Conservation (phyloP, 2,329 filamentous ascomycete species). For the Chrysoporthe austroafricana region DNA sequence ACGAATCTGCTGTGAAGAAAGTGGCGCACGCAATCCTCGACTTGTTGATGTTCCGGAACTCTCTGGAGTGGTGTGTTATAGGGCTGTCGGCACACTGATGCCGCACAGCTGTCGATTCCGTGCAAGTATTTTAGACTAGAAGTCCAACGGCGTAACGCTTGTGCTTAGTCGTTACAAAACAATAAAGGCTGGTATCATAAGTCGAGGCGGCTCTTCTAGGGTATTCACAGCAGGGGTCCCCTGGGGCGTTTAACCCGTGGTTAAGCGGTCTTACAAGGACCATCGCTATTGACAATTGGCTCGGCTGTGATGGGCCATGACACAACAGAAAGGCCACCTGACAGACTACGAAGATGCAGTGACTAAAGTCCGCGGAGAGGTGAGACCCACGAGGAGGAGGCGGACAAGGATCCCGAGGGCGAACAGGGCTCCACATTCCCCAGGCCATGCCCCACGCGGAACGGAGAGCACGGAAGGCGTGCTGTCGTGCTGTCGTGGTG, state of each 20-base stretch:
- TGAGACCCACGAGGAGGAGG: neutral
- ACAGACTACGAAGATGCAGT: constrained; percentile 11
- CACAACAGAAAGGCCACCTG: constrained; percentile 1
- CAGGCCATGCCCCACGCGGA: neutral
- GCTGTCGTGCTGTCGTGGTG: too few species aligned
- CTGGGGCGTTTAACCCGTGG: neutral
- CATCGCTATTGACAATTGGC: constrained; percentile 3
- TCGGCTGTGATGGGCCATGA: neutral
- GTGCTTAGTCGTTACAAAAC: neutral
- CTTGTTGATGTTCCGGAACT: too few species aligned
- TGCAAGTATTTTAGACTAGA: neutral
- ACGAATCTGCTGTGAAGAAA: too few species aligned
- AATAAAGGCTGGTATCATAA: neutral
- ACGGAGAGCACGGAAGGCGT: too few species aligned
- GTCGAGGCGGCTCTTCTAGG: neutral
- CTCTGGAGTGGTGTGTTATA: too few species aligned
- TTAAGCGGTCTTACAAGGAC: neutral
- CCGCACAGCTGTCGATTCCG: neutral
- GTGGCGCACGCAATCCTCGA: too few species aligned
- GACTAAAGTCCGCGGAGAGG: neutral
- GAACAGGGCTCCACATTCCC: neutral
- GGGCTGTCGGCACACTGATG: neutral
- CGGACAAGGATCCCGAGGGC: neutral
- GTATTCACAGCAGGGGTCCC: neutral
- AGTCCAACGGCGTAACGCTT: neutral